Conservation (phyloP, 352 stramenopile species). For the Pythium volutum region DNA sequence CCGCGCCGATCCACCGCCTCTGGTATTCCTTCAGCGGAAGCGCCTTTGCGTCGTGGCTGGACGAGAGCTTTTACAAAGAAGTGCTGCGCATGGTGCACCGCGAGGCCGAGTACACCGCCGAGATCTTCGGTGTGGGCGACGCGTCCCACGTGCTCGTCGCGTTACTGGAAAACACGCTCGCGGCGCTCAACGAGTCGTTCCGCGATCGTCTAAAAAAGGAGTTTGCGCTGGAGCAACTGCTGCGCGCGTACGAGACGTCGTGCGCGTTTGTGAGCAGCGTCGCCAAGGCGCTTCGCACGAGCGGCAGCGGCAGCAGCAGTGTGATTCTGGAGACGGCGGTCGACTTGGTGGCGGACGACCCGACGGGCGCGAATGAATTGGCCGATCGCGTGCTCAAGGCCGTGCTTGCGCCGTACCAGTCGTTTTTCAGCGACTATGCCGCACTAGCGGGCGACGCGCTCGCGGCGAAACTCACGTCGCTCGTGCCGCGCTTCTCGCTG, state of each 20-base stretch:
- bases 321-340: background rate
- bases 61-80: slow-evolving; percentile 51
- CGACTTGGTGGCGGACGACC: slow-evolving; percentile 25
- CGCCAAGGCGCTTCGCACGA: slow-evolving; percentile 25
- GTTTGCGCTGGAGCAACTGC: slow-evolving; percentile 32
- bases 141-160: slow-evolving; percentile 33
- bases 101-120: slow-evolving; percentile 37
- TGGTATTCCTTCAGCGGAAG: slow-evolving; percentile 50
- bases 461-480: slow-evolving; percentile 33
- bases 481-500: slow-evolving; percentile 38
- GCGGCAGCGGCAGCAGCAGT: background rate
- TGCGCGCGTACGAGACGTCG: slow-evolving; percentile 46
- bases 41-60: slow-evolving; percentile 44
- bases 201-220: slow-evolving; percentile 41
- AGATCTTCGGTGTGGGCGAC: slow-evolving; percentile 44
- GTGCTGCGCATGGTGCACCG: slow-evolving; percentile 53
- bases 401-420: slow-evolving; percentile 53
- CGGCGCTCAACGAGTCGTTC: slow-evolving; percentile 47
- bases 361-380: background rate
- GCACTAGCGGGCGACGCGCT: slow-evolving; percentile 40
- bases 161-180: slow-evolving; percentile 51
- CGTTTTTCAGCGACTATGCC: slow-evolving; percentile 56
- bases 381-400: slow-evolving; percentile 17
- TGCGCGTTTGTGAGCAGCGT: slow-evolving; percentile 40
- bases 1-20: slow-evolving; percentile 44